Base-by-base conservation (phyloP, 2,329 filamentous ascomycete genomes). In the Xylaria sp. region DNA sequence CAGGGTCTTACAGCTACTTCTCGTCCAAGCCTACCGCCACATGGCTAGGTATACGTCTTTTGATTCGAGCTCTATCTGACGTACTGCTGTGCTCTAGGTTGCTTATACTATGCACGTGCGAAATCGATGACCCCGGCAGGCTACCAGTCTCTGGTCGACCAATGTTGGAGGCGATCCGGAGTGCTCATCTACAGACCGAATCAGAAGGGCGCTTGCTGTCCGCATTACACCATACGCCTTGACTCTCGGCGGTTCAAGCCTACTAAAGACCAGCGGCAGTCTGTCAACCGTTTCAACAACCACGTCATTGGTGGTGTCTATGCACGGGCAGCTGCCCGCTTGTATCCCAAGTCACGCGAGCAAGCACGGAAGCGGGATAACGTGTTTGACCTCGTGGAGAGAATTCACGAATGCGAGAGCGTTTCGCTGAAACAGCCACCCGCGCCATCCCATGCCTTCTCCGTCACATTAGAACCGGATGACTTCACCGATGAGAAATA, bases 221-320 rank as follows among this genome's bases (percentile, higher is more conserved):
- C 92, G 41, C 92, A 97, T 68, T 97, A 93, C 70, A 92, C 89
- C 1, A 86, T 94, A 49, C 85, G 89, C 43, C 77, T 92, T 18
- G 88, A 91, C 64, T 84, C 85, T 20, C 71, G 76, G 43, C 74
- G 78, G 38, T 90, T 89, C 72, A 85, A 82, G 61, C 78, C 89
- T 5, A 81, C 83, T 22, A 85, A 83, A 69, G 86, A 91, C 64
- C 91, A 94, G 66, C 80, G 90, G 37, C 88, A 92, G 67, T 80
- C 87, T 1, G 71, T 91, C 62, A 91, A 93, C 70, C 83, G 87
- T 40, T 93, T 92, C 79, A 90, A 90, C 67, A 84, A 78, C 57
- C 82, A 83, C 71, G 78, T 93, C 37, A 74, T 88, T 19, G 90
- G 90, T 39, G 84, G 90, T 5, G 70, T 76, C 1, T 93, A 92